Conservation (phyloP, 1,284 basidiomycete species). For the Ceratobasidium sp. region DNA sequence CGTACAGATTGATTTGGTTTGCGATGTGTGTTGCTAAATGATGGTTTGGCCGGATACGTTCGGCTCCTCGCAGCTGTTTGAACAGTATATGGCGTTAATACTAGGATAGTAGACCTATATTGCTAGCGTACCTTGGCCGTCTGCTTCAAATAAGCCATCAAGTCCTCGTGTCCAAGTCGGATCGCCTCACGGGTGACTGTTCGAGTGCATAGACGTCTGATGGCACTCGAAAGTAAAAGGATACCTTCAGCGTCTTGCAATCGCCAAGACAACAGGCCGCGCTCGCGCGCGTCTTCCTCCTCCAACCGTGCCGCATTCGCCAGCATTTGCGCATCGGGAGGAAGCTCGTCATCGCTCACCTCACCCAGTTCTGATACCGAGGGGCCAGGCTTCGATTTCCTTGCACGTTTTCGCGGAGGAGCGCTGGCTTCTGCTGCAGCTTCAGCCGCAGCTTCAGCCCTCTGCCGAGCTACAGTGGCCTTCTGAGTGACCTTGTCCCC, state of each 20-base stretch:
- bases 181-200: neutral
- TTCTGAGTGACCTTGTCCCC: constrained; percentile 2
- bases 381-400: too few relatives aligned
- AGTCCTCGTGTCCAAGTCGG: neutral
- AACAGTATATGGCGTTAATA: neutral
- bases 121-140: neutral
- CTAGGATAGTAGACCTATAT: neutral
- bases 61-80: constrained; percentile 42
- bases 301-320: neutral
- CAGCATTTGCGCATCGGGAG: neutral
- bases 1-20: constrained; percentile 30
- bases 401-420: too few relatives aligned
- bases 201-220: neutral
- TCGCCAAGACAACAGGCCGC: constrained; percentile 1
- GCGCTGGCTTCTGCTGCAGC: too few relatives aligned
- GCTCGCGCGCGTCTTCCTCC: neutral
- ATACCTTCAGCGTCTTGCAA: neutral
- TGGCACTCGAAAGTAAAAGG: neutral
- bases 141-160: neutral
- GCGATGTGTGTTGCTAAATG: constrained; percentile 36
- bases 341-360: too few relatives aligned
- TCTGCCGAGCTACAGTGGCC: neutral
- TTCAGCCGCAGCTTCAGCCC: neutral
- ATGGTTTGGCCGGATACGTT: constrained; percentile 39
- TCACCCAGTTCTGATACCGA: too few relatives aligned